Evolutionary conservation across 2,329 filamentous ascomycete species (phyloP).

Genomic region (Microascus cirrosus): DNA sequence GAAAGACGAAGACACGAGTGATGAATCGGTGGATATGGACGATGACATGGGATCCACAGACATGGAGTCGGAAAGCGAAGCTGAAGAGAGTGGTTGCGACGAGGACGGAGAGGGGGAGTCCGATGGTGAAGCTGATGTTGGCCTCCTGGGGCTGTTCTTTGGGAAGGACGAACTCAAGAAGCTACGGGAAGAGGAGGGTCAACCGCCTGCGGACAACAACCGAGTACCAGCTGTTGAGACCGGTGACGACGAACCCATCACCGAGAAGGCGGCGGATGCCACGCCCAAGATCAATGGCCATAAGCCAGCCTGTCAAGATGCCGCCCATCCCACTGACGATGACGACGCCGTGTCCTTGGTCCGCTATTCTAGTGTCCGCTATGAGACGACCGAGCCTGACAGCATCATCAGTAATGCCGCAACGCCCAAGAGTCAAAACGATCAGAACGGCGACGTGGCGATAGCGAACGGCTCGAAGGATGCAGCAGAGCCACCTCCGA

Average conservation of each 20-base stretch:
- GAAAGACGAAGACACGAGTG: conserved; percentile 13
- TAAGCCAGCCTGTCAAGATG: conserved; percentile 14
- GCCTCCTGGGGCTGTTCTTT: conserved; percentile 46
- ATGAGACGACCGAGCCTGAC: neutral
- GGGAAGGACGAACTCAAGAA: conserved; percentile 45
- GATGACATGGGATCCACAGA: conserved; percentile 28
- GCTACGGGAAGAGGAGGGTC: conserved; percentile 21
- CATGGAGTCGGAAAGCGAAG: conserved; percentile 31
- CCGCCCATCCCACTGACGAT: conserved; percentile 11
- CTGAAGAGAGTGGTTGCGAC: conserved; percentile 28
- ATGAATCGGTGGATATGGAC: conserved; percentile 32
- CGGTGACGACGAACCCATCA: neutral
- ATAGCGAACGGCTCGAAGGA: neutral
- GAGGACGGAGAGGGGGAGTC: conserved; percentile 30
- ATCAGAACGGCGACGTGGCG: neutral
- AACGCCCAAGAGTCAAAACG: neutral
- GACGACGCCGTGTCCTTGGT: conserved; percentile 23
- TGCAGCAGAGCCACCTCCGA: neutral
- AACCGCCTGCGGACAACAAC: neutral
- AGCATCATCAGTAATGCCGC: neutral
- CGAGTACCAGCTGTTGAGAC: neutral
- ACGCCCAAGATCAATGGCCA: conserved; percentile 1
- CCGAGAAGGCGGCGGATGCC: neutral
- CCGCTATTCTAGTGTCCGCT: conserved; percentile 15
- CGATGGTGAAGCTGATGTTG: conserved; percentile 29